phyloP scores from a whole-genome alignment of 148 eudicot genomes.

The Silene latifolia region DNA sequence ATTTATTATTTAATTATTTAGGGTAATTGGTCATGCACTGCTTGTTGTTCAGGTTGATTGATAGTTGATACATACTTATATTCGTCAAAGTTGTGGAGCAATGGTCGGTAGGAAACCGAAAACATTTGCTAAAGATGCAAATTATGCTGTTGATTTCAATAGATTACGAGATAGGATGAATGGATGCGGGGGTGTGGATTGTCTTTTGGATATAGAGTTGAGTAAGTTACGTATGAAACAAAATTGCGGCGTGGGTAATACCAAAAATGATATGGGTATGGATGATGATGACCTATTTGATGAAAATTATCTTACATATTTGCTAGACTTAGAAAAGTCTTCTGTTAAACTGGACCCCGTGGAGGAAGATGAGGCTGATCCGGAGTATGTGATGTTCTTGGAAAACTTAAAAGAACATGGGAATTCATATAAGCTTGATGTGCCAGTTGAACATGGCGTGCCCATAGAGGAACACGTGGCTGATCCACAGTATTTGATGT shows the following conservation, averaged over 20 bases:
- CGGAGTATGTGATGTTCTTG: slow-evolving; percentile 31
- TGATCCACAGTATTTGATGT: slow-evolving; percentile 34
- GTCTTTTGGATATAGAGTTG: too few relatives aligned
- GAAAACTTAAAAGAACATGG: slow-evolving; percentile 23
- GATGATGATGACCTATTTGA: not conserved
- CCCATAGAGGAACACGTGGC: not conserved
- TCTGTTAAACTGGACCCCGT: not conserved
- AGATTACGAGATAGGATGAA: not conserved
- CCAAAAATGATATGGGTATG: too few relatives aligned
- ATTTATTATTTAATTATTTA: too few relatives aligned
- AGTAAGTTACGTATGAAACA: too few relatives aligned
- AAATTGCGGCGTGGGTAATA: too few relatives aligned
- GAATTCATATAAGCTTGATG: slow-evolving; percentile 29
- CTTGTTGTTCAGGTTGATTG: not conserved
- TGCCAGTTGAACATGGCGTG: not conserved
- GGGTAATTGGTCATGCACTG: slow-evolving; percentile 4
- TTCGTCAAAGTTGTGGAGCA: not conserved
- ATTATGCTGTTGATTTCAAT: not conserved
- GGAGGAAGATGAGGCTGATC: slow-evolving; percentile 20
- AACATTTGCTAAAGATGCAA: not conserved
- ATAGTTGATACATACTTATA: not conserved
- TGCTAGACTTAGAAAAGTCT: not conserved
- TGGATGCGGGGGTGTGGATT: too few relatives aligned
- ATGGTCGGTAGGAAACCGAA: not conserved
- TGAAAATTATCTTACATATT: slow-evolving; percentile 3